These are phyloP conservation scores for Pythium phragmitis DNA, from an alignment of 352 stramenopile species.

Conservation along the genomic window DNA sequence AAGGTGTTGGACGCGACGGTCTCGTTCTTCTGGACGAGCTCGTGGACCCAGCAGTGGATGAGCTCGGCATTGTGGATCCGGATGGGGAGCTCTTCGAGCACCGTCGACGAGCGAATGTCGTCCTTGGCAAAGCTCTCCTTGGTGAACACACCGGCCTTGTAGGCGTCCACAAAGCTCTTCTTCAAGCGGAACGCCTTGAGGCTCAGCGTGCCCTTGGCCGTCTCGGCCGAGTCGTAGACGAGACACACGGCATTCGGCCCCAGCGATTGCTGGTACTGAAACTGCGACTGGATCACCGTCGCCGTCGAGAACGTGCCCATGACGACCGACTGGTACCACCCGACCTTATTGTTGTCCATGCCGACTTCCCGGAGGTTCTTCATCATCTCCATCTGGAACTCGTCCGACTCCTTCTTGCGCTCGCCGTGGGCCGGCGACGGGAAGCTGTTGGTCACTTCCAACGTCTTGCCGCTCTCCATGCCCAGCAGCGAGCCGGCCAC, in stretches of 20 bases:
- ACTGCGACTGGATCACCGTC: conserved; percentile 94
- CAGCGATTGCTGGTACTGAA: conserved; percentile 96
- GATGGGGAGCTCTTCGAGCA: conserved; percentile 97
- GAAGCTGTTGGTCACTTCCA: conserved; percentile 98
- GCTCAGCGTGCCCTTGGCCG: conserved; percentile 90
- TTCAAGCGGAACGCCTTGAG: conserved; percentile 96
- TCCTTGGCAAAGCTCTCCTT: conserved; percentile 85
- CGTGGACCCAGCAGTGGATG: conserved; percentile 92
- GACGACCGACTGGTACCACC: conserved; percentile 98
- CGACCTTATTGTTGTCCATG: conserved; percentile 99
- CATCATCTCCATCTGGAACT: conserved; percentile 99
- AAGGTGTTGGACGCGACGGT: conserved; percentile 83
- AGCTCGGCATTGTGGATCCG: conserved; percentile 95
- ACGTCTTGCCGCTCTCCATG: conserved; percentile 86
- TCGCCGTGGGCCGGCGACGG: conserved; percentile 87
- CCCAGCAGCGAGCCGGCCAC: conserved; percentile 96
- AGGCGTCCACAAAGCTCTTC: conserved; percentile 91
- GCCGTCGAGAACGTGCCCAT: conserved; percentile 96
- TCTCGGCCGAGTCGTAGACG: conserved; percentile 97
- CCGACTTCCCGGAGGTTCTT: conserved; percentile 98
- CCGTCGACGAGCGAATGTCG: conserved; percentile 81
- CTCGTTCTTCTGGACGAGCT: conserved; percentile 73
- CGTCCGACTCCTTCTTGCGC: conserved; percentile 84
- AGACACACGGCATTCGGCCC: conserved; percentile 97
- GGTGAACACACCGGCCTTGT: conserved; percentile 82